Base-by-base conservation (phyloP, 805 yeast species). In the Myxozyma udenii region DNA sequence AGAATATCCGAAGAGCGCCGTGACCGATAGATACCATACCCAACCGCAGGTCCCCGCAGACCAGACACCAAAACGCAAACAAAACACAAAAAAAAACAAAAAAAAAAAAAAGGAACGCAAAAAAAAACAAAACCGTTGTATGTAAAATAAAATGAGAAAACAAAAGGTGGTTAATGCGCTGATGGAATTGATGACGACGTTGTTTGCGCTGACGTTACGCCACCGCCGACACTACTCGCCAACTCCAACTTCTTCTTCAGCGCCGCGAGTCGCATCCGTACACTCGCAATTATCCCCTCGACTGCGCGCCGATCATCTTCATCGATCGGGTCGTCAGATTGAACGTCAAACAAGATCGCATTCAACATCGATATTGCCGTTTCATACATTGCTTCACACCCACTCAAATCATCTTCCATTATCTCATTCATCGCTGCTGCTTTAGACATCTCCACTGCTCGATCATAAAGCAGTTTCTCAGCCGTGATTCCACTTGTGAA, bases 331-430 rank as follows among this genome's bases (percentile, higher is more conserved):
- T 73, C 77, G 62, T 86, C 95, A 51, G 88, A 62, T 14, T 47
- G 44, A 16, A 42, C 45, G 26, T 60, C 61, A 32, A 28, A 35
- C 48, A 89, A 68, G 24, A 91, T 72, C 0, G 96, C 88, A 65
- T 88, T 95, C 63, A 91, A 73, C 96, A 91, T 88, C 97, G 97
- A 91, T 46, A 91, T 79, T 0, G 96, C 83, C 0, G 96, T 87
- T 3, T 95, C 87, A 66, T 91, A 91, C 6, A 91, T 85, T 52
- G 86, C 70, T 68, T 90, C 96, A 69, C 97, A 90, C 4, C 85
- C 85, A 18, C 74, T 72, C 45, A 86, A 66, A 63, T 84, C 89
- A 49, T 80, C 84, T 41, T 86, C 86, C 37, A 77, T 79, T 62
- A 89, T 74, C 69, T 91, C 98, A 65, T 84, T 82, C 50, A 85